Evolutionary conservation across 352 stramenopile species (phyloP).

Genomic region (Aphanomyces astaci): DNA sequence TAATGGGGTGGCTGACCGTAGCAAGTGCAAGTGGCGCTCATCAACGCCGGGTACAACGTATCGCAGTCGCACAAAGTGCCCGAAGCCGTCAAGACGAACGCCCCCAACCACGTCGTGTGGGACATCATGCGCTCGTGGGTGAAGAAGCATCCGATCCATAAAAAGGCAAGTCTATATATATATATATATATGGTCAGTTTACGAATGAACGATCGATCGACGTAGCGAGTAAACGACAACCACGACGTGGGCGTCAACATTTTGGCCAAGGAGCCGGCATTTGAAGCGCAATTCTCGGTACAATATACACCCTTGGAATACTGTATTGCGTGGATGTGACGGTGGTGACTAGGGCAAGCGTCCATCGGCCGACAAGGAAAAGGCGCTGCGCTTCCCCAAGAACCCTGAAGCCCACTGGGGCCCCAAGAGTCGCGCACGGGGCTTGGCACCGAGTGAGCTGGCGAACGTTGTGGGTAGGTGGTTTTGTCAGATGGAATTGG

Average conservation of each 20-base stretch:
- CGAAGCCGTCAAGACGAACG: slow-evolving; percentile 97
- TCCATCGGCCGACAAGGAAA: slow-evolving; percentile 60
- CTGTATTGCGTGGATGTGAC: background rate
- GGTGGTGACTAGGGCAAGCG: background rate
- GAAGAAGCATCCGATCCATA: slow-evolving; percentile 89
- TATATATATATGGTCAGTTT: no score
- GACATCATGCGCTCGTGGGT: slow-evolving; percentile 97
- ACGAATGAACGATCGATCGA: background rate
- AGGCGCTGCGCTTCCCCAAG: slow-evolving; percentile 87
- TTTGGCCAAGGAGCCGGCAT: slow-evolving; percentile 69
- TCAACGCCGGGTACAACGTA: slow-evolving; percentile 94
- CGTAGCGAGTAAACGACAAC: slow-evolving; percentile 52
- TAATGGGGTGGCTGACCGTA: slow-evolving; percentile 24
- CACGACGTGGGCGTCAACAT: slow-evolving; percentile 73
- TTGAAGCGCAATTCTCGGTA: slow-evolving; percentile 79
- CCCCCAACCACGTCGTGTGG: slow-evolving; percentile 96
- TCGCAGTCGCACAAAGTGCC: slow-evolving; percentile 98
- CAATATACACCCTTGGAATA: slow-evolving; percentile 21
- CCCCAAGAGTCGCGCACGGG: slow-evolving; percentile 85
- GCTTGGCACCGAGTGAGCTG: slow-evolving; percentile 26
- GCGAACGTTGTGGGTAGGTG: slow-evolving; percentile 9
- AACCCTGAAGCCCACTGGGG: slow-evolving; percentile 97
- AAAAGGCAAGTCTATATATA: slow-evolving; percentile 49
- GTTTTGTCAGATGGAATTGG: background rate
- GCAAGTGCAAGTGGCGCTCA: slow-evolving; percentile 90